A percentile compares a stretch with the other conserved stretches of the same genome.
Conservation (phyloP, 177 flowering plant species). For the Telopea speciosissima region DNA sequence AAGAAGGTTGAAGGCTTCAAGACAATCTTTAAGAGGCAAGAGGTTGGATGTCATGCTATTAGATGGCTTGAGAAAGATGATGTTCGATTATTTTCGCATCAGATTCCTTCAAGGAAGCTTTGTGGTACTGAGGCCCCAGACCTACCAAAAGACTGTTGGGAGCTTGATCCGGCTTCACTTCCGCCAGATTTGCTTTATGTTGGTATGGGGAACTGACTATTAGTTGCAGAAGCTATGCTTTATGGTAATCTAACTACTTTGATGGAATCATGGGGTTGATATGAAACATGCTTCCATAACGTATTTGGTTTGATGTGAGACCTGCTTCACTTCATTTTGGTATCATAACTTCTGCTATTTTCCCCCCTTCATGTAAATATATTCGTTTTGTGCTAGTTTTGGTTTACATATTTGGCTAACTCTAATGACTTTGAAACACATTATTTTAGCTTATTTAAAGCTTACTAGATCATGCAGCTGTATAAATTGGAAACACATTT, state of each 20-base stretch:
- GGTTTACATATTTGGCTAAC: background rate
- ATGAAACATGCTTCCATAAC: background rate
- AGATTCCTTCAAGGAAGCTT: slow-evolving; percentile 83
- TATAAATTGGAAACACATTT: background rate
- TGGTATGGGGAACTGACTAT: background rate
- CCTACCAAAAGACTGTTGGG: slow-evolving; percentile 69
- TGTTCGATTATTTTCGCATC: slow-evolving; percentile 63
- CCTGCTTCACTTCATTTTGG: background rate
- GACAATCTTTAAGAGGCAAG: slow-evolving; percentile 68
- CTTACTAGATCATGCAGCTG: background rate
- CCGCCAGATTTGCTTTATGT: slow-evolving; percentile 46
- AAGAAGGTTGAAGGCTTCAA: slow-evolving; percentile 79
- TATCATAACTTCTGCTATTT: background rate
- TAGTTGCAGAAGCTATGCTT: slow-evolving; percentile 1
- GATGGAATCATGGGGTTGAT: background rate
- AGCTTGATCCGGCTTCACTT: slow-evolving; percentile 92
- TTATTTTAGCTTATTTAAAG: background rate
- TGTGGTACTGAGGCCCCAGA: slow-evolving; percentile 48
- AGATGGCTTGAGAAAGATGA: slow-evolving; percentile 60
- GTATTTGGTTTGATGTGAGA: background rate
- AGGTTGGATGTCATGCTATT: slow-evolving; percentile 66
- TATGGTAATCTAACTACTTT: background rate
- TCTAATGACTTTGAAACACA: background rate
- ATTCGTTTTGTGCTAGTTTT: background rate
- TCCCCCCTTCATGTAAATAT: too few species aligned